phyloP scores from a whole-genome alignment of 208 protist genomes.

The Trypanosoma congolense region DNA sequence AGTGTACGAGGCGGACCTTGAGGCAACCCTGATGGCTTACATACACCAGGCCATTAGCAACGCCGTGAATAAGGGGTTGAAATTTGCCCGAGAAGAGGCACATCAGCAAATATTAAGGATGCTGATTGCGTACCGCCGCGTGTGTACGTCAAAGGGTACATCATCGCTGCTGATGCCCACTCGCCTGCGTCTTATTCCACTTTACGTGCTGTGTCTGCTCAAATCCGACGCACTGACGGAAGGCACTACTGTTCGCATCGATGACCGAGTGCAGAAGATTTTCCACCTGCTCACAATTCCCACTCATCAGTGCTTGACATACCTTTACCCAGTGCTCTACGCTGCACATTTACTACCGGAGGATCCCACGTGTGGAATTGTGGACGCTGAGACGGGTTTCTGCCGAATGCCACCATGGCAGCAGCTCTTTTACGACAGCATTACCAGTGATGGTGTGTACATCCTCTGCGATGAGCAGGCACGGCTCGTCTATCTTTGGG shows the following conservation, averaged over 20 bases:
- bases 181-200: slow-evolving; percentile 88
- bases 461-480: slow-evolving; percentile 81
- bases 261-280: slow-evolving; percentile 73
- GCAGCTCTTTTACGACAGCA: slow-evolving; percentile 70
- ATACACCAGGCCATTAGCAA: slow-evolving; percentile 51
- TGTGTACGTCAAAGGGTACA: slow-evolving; percentile 34
- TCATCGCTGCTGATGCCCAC: slow-evolving; percentile 88
- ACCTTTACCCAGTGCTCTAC: slow-evolving; percentile 85
- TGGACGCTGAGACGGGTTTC: slow-evolving; percentile 40
- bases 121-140: slow-evolving; percentile 77
- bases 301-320: slow-evolving; percentile 55
- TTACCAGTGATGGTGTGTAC: slow-evolving; percentile 71
- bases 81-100: slow-evolving; percentile 44
- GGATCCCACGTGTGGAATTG: slow-evolving; percentile 32
- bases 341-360: slow-evolving; percentile 48
- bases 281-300: slow-evolving; percentile 73
- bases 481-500: slow-evolving; percentile 81
- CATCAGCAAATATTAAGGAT: slow-evolving; percentile 58
- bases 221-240: slow-evolving; percentile 77
- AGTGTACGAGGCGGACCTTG: slow-evolving; percentile 84
- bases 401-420: slow-evolving; percentile 59
- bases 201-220: slow-evolving; percentile 81
- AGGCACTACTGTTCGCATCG: slow-evolving; percentile 69
- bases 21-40: slow-evolving; percentile 64
- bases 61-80: slow-evolving; percentile 73